Percentiles rank a stretch among this genome's conserved stretches.
These are phyloP conservation scores for Amaranthus cruentus DNA, from an alignment of 148 eudicot species.

Conservation along the genomic window DNA sequence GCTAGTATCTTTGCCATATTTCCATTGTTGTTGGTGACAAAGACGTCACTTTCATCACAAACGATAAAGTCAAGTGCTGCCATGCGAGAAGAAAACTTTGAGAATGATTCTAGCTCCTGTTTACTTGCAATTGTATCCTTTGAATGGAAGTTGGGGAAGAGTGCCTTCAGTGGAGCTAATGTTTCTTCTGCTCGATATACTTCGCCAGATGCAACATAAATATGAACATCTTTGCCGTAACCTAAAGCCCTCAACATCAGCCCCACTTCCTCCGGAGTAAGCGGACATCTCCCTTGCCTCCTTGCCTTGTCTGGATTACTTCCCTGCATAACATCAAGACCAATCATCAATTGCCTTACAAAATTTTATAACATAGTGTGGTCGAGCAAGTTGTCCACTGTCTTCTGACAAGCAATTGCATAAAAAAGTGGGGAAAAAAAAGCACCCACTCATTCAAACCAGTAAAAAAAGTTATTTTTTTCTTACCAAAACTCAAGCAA, in stretches of 20 bases:
- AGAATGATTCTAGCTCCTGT: slow-evolving; percentile 72
- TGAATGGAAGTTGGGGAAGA: slow-evolving; percentile 86
- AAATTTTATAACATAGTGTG: not conserved
- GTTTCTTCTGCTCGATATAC: slow-evolving; percentile 90
- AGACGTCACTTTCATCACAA: slow-evolving; percentile 97
- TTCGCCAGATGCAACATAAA: slow-evolving; percentile 96
- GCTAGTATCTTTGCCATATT: slow-evolving; percentile 99
- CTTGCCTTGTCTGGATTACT: slow-evolving; percentile 82
- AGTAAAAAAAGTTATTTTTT: not conserved
- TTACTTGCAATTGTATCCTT: slow-evolving; percentile 82
- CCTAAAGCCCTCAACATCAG: slow-evolving; percentile 95
- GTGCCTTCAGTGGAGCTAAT: slow-evolving; percentile 78
- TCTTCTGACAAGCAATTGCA: not conserved
- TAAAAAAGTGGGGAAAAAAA: not conserved
- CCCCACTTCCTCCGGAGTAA: slow-evolving; percentile 97
- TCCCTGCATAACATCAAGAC: slow-evolving; percentile 38
- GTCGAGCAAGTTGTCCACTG: not conserved
- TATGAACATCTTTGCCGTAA: slow-evolving; percentile 68
- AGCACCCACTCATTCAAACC: not conserved
- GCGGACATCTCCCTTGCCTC: slow-evolving; percentile 96
- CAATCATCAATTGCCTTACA: slow-evolving; percentile 14
- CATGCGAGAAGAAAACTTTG: slow-evolving; percentile 89
- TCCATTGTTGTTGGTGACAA: slow-evolving; percentile 95
- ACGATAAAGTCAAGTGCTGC: slow-evolving; percentile 96
- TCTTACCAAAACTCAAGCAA: not conserved